Base-by-base conservation (phyloP, 352 stramenopile species). In the Phytophthora melonis region DNA sequence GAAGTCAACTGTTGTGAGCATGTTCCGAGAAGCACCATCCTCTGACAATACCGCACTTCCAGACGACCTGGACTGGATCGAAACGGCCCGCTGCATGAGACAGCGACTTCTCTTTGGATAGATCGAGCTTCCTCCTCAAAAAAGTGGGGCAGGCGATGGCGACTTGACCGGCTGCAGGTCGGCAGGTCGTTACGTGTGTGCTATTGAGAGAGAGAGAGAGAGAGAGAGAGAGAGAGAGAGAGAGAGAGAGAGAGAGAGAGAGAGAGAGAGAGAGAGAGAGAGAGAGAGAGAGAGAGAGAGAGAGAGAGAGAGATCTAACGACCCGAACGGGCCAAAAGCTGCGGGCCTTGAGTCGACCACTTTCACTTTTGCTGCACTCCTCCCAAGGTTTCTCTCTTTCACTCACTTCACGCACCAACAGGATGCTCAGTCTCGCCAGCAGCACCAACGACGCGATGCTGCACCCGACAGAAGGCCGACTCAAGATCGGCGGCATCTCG, bases 401-500 rank as follows among this genome's bases (percentile, higher is more conserved):
- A n/a, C 3, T n/a, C 45, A 45, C 11, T 18, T 41, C 21, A 21
- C 30, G 10, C 7, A 5, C 10, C 25, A 52, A 5, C 41, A 53
- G 5, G 27, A 76, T 76, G 69, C 63, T 76, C 25, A 63, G 45
- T 45, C 50, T 76, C 59, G 50, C 69, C 10, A 68, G 52, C 10
- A 59, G 41, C 39, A 18, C 45, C n/a, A 65, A 11, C 49, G 62
- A 68, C 57, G 50, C 50, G 8, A 45, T 68, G 52, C 43, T 58
- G 30, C 57, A 57, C 45, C 16, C 58, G 5, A 25, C 57, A 5
- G 63, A 76, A 57, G 59, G 13, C 18, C 52, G 69, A 23, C 63
- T 76, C 49, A 59, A 76, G 34, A 76, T 72, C 63, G 69, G 63
- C 30, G 57, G 69, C 18, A 76, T 76, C 59, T 59, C 69, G 10